phyloP scores from a whole-genome alignment of 768 basidiomycete genomes.

The Podaxis carcinomalis region DNA sequence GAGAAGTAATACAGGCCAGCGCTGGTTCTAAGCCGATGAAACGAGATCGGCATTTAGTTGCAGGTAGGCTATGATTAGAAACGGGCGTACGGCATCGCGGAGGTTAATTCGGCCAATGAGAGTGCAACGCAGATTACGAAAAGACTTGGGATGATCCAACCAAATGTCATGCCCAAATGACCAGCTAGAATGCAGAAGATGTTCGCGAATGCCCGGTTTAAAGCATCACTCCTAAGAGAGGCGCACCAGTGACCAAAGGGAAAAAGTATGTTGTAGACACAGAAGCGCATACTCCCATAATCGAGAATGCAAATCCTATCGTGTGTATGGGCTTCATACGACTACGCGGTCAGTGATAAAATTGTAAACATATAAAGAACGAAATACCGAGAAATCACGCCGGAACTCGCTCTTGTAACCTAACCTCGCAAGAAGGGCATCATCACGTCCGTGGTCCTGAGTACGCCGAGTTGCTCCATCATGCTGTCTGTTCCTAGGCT shows the following conservation, averaged over 20 bases:
- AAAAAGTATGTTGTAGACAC: constrained; percentile 53
- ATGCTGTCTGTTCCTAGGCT: neutral
- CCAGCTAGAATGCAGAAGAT: constrained; percentile 35
- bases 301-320: constrained; percentile 52
- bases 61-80: neutral
- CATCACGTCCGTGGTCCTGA: neutral
- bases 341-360: neutral
- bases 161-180: constrained; percentile 63
- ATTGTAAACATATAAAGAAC: neutral
- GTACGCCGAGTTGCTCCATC: neutral
- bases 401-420: constrained; percentile 57
- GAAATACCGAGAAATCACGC: constrained; percentile 53
- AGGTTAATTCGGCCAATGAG: constrained; percentile 54
- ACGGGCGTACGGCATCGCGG: constrained; percentile 54
- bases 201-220: neutral
- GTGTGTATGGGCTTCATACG: constrained; percentile 41
- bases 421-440: constrained; percentile 31
- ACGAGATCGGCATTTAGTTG: neutral
- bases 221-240: neutral
- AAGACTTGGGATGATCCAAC: constrained; percentile 55
- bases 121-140: constrained; percentile 54
- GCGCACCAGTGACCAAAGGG: constrained; percentile 44
- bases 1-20: constrained; percentile 80
- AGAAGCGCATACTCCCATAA: constrained; percentile 57
- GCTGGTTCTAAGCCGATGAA: constrained; percentile 47